A percentile compares a stretch with the other conserved stretches of the same genome.
These are phyloP conservation scores for Pseudogymnoascus sp. DNA, from an alignment of 2,329 filamentous ascomycete species.

Conservation along the genomic window DNA sequence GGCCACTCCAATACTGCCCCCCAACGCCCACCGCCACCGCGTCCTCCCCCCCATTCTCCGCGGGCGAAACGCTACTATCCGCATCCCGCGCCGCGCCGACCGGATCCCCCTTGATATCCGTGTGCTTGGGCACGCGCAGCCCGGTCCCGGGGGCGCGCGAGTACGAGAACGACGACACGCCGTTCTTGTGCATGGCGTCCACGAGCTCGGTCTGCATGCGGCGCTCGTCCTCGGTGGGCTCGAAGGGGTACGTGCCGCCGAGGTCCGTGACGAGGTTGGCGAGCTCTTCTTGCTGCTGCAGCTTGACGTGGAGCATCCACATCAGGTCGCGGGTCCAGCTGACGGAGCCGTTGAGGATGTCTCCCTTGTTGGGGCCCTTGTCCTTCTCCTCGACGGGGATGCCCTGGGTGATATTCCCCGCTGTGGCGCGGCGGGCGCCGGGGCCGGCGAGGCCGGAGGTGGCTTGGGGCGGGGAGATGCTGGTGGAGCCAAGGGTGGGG, in stretches of 20 bases:
- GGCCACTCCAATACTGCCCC: slow-evolving; percentile 56
- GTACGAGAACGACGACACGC: slow-evolving; percentile 64
- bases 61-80: background rate
- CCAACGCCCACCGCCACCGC: slow-evolving; percentile 18
- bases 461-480: slow-evolving; percentile 62
- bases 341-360: slow-evolving; percentile 93
- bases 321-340: slow-evolving; percentile 96
- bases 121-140: slow-evolving; percentile 85
- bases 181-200: slow-evolving; percentile 75
- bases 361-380: slow-evolving; percentile 97
- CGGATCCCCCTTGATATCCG: slow-evolving; percentile 78
- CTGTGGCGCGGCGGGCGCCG: slow-evolving; percentile 66
- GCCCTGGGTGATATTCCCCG: slow-evolving; percentile 83
- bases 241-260: slow-evolving; percentile 69
- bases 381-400: slow-evolving; percentile 94
- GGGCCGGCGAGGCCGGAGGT: slow-evolving; percentile 84
- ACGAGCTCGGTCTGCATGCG: slow-evolving; percentile 91
- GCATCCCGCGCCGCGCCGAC: slow-evolving; percentile 36
- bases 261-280: slow-evolving; percentile 64
- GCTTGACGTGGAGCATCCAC: slow-evolving; percentile 88
- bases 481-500: slow-evolving; percentile 59
- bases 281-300: slow-evolving; percentile 82
- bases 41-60: slow-evolving; percentile 19
- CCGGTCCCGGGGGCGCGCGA: slow-evolving; percentile 75
- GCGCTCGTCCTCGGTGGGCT: slow-evolving; percentile 82